These are phyloP conservation scores for Pezicula carpinea DNA, from an alignment of 2,329 filamentous ascomycete genomes.

Conservation along the genomic window DNA sequence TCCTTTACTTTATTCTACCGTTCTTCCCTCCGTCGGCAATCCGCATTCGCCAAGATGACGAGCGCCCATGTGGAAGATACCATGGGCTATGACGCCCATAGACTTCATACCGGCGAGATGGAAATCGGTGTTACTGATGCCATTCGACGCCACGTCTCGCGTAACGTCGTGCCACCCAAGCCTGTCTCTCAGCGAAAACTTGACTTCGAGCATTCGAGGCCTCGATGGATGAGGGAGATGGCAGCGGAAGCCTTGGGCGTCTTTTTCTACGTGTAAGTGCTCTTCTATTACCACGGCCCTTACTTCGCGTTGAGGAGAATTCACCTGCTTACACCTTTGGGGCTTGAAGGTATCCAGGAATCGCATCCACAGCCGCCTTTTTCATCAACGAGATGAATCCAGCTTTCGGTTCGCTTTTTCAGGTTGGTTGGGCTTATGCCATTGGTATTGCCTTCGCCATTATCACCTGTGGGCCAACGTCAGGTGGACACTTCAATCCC, in stretches of 20 bases:
- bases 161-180: slow-evolving; percentile 44
- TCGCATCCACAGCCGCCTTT: slow-evolving; percentile 48
- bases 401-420: slow-evolving; percentile 46
- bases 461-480: slow-evolving; percentile 48
- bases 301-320: background rate
- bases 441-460: slow-evolving; percentile 56
- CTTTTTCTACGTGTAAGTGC: slow-evolving; percentile 46
- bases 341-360: slow-evolving; percentile 37
- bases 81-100: slow-evolving; percentile 15
- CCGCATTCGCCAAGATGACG: slow-evolving; percentile 5
- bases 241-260: slow-evolving; percentile 52
- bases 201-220: slow-evolving; percentile 48
- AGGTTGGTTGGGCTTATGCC: slow-evolving; percentile 51
- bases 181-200: slow-evolving; percentile 49
- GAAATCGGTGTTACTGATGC: slow-evolving; percentile 51
- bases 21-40: too few relatives aligned
- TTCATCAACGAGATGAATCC: slow-evolving; percentile 39
- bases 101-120: slow-evolving; percentile 27
- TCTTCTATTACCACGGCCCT: background rate
- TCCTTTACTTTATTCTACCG: too few relatives aligned
- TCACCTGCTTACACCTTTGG: background rate
- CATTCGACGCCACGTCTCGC: slow-evolving; percentile 42
- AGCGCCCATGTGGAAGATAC: slow-evolving; percentile 16
- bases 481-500: slow-evolving; percentile 52
- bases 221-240: slow-evolving; percentile 49